Percentiles rank a stretch among this genome's conserved stretches.
Evolutionary conservation across 2,329 filamentous ascomycete species (phyloP).

Genomic region (Xylaria sp.): DNA sequence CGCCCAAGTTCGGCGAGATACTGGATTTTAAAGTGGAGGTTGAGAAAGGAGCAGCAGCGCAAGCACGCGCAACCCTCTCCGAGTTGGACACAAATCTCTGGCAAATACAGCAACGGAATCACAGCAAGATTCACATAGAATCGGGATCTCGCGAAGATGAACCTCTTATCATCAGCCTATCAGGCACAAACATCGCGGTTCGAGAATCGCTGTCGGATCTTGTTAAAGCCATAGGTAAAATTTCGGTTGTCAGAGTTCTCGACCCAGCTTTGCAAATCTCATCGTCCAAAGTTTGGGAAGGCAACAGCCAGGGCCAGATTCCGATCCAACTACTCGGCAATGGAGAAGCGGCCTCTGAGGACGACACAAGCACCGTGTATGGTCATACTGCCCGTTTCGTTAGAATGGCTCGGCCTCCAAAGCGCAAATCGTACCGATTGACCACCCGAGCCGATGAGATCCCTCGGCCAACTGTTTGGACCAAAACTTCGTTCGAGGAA

Average conservation of each 20-base stretch:
- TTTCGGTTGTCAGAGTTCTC: conserved; percentile 35
- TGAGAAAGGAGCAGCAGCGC: conserved; percentile 31
- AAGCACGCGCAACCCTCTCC: conserved; percentile 32
- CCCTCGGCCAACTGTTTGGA: conserved; percentile 35
- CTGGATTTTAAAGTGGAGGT: conserved; percentile 39
- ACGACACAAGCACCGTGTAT: conserved; percentile 33
- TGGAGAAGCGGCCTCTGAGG: conserved; percentile 24
- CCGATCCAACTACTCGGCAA: conserved; percentile 24
- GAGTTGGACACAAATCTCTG: conserved; percentile 34
- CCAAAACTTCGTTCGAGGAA: conserved; percentile 35
- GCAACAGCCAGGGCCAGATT: background rate
- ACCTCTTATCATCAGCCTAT: conserved; percentile 34
- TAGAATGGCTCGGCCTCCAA: conserved; percentile 5
- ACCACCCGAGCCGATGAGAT: conserved; percentile 36
- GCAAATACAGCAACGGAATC: conserved; percentile 34
- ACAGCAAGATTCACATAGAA: conserved; percentile 35
- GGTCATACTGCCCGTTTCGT: background rate
- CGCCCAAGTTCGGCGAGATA: conserved; percentile 31
- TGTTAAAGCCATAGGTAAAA: conserved; percentile 31
- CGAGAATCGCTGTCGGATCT: conserved; percentile 37
- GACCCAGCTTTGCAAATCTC: conserved; percentile 28
- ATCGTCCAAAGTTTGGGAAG: conserved; percentile 28
- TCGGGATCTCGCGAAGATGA: conserved; percentile 17
- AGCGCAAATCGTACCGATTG: conserved; percentile 25
- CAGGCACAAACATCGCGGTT: conserved; percentile 36